Evolutionary conservation across 2,329 filamentous ascomycete species (phyloP).

Genomic region (Pseudopyrenochaeta lycopersici): DNA sequence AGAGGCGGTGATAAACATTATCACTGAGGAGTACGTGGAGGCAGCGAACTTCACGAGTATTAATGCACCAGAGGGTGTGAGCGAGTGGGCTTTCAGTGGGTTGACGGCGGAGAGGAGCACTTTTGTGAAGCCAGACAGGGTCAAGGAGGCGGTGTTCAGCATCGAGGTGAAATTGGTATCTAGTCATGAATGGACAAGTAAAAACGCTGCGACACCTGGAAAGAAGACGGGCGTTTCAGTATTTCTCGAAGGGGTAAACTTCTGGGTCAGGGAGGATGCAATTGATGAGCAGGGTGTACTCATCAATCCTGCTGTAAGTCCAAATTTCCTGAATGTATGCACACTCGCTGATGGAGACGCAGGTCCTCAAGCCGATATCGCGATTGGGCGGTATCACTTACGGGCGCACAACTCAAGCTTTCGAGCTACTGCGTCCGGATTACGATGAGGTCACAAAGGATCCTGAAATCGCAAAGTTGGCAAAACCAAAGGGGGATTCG

Average conservation of each 20-base stretch:
- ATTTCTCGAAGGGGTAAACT: constrained; percentile 82
- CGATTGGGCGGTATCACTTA: constrained; percentile 90
- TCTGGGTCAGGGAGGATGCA: constrained; percentile 91
- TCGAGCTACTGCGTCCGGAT: constrained; percentile 73
- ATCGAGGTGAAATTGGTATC: constrained; percentile 83
- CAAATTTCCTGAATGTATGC: neutral
- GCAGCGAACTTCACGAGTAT: constrained; percentile 84
- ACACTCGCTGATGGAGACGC: neutral
- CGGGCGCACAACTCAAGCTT: constrained; percentile 71
- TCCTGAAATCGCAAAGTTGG: constrained; percentile 67
- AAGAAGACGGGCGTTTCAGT: constrained; percentile 78
- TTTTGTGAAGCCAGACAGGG: constrained; percentile 74
- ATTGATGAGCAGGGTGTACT: constrained; percentile 78
- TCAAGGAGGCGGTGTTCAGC: constrained; percentile 82
- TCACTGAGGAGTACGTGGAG: constrained; percentile 84
- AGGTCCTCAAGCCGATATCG: constrained; percentile 77
- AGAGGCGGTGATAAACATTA: constrained; percentile 85
- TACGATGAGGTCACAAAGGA: constrained; percentile 57
- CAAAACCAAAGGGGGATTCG: constrained; percentile 51
- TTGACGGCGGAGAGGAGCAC: constrained; percentile 73
- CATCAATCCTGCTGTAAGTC: constrained; percentile 73
- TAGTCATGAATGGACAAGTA: constrained; percentile 79
- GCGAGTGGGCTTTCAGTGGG: constrained; percentile 82
- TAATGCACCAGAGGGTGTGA: constrained; percentile 78
- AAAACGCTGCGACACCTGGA: constrained; percentile 66